Conservation (phyloP, 2,329 filamentous ascomycete species). For the Fusarium liriodendri region DNA sequence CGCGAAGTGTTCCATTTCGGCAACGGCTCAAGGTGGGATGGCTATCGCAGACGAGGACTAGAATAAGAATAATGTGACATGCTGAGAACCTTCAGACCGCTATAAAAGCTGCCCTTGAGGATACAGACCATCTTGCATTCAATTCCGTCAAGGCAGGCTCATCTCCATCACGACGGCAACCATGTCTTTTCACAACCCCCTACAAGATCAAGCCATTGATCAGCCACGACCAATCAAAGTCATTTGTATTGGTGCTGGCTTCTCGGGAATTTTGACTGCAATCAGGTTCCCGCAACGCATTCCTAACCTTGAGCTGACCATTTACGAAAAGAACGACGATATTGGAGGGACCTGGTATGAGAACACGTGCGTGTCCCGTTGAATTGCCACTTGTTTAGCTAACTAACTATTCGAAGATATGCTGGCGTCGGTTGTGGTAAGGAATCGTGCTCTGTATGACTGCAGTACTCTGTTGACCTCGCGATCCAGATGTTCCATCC, state of each 20-base stretch:
- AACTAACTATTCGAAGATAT: not conserved
- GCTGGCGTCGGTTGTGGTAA: not conserved
- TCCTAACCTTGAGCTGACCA: constrained; percentile 9
- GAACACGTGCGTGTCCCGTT: not conserved
- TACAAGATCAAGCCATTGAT: constrained; percentile 2
- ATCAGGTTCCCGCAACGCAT: constrained; percentile 7
- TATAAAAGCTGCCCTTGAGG: not conserved
- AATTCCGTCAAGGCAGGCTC: not conserved
- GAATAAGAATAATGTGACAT: not conserved
- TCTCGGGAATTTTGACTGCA: constrained; percentile 12
- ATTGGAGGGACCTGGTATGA: constrained; percentile 33
- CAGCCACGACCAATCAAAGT: not conserved
- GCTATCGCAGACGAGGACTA: not conserved
- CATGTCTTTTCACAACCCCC: not conserved
- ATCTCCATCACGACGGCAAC: not conserved
- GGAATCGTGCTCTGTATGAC: not conserved
- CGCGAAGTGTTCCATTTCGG: not conserved
- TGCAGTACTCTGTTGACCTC: not conserved
- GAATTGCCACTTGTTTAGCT: not conserved
- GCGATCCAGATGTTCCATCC: constrained; percentile 10
- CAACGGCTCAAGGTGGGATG: not conserved
- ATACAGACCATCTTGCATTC: not conserved
- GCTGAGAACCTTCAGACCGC: not conserved
- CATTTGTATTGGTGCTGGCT: constrained; percentile 18
- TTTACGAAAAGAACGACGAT: constrained; percentile 33